Percentiles rank a stretch among this genome's conserved stretches.
Evolutionary conservation across 495 filamentous ascomycete genomes (phyloP).

Genomic region (Chlorociboria aeruginascens): DNA sequence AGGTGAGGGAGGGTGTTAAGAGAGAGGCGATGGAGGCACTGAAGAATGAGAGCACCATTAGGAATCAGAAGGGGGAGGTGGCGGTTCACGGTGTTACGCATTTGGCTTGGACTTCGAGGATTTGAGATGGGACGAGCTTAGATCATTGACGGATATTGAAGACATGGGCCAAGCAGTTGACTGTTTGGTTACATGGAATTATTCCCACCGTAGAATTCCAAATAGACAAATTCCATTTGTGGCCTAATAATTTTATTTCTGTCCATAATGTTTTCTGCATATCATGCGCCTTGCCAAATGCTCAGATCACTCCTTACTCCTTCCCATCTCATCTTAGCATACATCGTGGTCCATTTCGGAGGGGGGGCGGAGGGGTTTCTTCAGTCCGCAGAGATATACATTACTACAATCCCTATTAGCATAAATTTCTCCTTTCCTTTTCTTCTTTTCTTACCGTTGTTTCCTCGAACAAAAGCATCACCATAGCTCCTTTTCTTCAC

Average conservation of each 20-base stretch:
- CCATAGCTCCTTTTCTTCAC: conserved; percentile 71
- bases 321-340: not conserved
- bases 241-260: too few relatives aligned
- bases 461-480: conserved; percentile 91
- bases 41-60: conserved; percentile 22
- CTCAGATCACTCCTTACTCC: conserved; percentile 1
- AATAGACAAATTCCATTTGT: too few relatives aligned
- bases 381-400: conserved; percentile 66
- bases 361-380: not conserved
- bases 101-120: conserved; percentile 35
- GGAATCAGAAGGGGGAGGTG: conserved; percentile 40
- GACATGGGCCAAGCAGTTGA: too few relatives aligned
- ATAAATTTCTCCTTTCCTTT: not conserved
- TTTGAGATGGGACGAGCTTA: conserved; percentile 15
- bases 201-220: too few relatives aligned
- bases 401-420: conserved; percentile 32
- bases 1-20: conserved; percentile 34
- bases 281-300: not conserved
- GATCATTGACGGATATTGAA: not conserved
- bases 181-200: too few relatives aligned
- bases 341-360: too few relatives aligned
- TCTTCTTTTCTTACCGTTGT: conserved; percentile 57
- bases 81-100: conserved; percentile 42
- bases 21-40: conserved; percentile 31
- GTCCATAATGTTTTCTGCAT: too few relatives aligned